Base-by-base conservation (phyloP, 2,329 filamentous ascomycete genomes). In the Pyrenophora tritici-repentis region DNA sequence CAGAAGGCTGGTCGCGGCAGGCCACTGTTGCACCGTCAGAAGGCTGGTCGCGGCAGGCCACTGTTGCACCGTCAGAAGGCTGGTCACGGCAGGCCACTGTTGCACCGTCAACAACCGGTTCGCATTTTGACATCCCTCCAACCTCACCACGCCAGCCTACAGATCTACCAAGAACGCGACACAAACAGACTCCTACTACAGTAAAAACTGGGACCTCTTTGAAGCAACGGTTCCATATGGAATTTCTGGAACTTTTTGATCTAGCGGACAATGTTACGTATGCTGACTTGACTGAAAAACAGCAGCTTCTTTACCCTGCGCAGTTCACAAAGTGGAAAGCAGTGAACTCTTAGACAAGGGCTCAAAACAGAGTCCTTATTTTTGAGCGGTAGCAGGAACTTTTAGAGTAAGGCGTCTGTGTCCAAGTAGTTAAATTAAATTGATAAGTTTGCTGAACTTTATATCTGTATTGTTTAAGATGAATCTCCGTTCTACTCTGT, bases 221-320 rank as follows among this genome's bases (percentile, higher is more conserved):
- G 4, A 55, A 31, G 24, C 12, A 55, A 37, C 29, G 5, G 26
- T 51, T 55, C 44, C 17, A 55, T 9, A 29, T 6, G 10, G 35
- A 55, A 20, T 51, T 51, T 29, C 38, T 51, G 18, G 47, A 55
- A 31, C 40, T 51, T 24, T 51, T 55, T 38, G 16, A 38, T 31
- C 12, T 47, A 41, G 22, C 32, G 4, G 17, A 47, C 7, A 24
- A 48, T 45, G 4, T 35, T 26, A 33, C 39, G 39, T 48, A 48
- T 33, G 17, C 6, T 26, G 31, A 55, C 43, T 35, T 55, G 8
- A 47, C 47, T 43, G 13, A 55, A 51, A 22, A 39, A 24, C 17
- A 55, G 52, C 35, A 55, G 43, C 29, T 41, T 44, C 42, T 51
- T 37, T 55, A 55, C 47, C 35, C 47, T 34, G 43, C 43, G 12